phyloP scores from a whole-genome alignment of 2,329 filamentous ascomycete genomes.

The Lachnum nothofagi region DNA sequence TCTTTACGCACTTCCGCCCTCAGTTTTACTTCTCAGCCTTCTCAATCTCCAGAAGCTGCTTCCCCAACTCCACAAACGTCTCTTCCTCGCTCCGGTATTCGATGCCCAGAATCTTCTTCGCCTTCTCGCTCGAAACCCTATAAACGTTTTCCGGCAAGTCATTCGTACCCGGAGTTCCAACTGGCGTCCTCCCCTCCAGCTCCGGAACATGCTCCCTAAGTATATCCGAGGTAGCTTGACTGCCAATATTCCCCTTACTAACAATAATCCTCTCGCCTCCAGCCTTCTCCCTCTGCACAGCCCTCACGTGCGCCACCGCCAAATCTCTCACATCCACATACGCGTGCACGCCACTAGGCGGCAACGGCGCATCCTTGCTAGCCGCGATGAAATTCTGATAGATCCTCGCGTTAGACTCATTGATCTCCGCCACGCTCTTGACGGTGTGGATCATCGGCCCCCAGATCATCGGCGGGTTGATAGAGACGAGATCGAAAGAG shows the following conservation, averaged over 20 bases:
- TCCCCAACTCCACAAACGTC: conserved; percentile 22
- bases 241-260: conserved; percentile 52
- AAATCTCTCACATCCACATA: conserved; percentile 57
- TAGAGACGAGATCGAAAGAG: conserved; percentile 52
- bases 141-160: conserved; percentile 2
- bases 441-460: conserved; percentile 56
- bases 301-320: conserved; percentile 54
- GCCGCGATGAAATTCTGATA: conserved; percentile 46
- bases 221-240: conserved; percentile 50
- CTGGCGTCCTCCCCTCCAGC: conserved; percentile 43
- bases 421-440: conserved; percentile 54
- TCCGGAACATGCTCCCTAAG: conserved; percentile 49
- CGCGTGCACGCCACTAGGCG: conserved; percentile 37
- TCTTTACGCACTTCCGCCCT: background rate
- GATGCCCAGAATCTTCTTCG: conserved; percentile 10
- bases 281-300: conserved; percentile 49
- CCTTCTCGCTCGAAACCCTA: conserved; percentile 4
- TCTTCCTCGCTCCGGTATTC: conserved; percentile 14
- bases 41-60: conserved; percentile 21
- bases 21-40: too few species aligned
- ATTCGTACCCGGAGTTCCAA: conserved; percentile 31
- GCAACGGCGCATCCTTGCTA: conserved; percentile 47
- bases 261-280: conserved; percentile 58
- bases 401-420: conserved; percentile 62
- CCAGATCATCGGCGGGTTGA: conserved; percentile 56